These are phyloP conservation scores for Cenchrus americanus DNA, from an alignment of 176 grass and related monocot genomes.

Conservation along the genomic window DNA sequence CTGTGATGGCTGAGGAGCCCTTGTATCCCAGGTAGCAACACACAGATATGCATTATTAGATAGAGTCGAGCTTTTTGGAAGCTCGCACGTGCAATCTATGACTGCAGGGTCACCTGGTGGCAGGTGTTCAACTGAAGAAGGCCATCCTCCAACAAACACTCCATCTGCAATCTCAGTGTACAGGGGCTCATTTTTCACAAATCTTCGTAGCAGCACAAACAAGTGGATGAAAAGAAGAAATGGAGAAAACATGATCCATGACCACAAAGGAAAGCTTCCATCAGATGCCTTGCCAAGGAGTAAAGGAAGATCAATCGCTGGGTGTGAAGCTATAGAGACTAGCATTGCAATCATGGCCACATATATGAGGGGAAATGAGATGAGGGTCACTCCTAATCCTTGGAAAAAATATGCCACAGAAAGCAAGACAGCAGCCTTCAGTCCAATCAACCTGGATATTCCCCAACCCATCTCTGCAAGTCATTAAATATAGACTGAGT, in stretches of 20 bases:
- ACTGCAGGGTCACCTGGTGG: constrained; percentile 75
- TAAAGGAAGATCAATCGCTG: constrained; percentile 70
- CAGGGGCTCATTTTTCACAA: constrained; percentile 72
- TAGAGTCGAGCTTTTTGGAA: constrained; percentile 68
- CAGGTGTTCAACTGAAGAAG: constrained; percentile 70
- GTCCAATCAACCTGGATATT: constrained; percentile 78
- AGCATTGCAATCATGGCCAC: constrained; percentile 55
- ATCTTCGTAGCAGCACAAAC: constrained; percentile 70
- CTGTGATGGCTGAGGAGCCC: constrained; percentile 71
- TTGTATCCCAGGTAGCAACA: constrained; percentile 82
- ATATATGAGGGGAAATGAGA: constrained; percentile 67
- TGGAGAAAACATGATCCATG: constrained; percentile 75
- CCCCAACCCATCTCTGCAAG: constrained; percentile 58
- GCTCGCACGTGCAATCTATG: constrained; percentile 94
- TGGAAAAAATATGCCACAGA: constrained; percentile 51
- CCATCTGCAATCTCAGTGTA: constrained; percentile 81
- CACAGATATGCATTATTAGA: constrained; percentile 72
- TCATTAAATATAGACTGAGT: constrained; percentile 41
- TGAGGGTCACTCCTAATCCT: constrained; percentile 47
- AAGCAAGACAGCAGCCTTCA: constrained; percentile 60
- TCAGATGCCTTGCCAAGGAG: constrained; percentile 75
- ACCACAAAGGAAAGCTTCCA: constrained; percentile 86
- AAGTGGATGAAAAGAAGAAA: constrained; percentile 72
- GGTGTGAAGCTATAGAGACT: constrained; percentile 79
- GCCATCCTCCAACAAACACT: constrained; percentile 89